These are phyloP conservation scores for Magnolia sinica DNA, from an alignment of 164 flowering plant species.

Conservation along the genomic window DNA sequence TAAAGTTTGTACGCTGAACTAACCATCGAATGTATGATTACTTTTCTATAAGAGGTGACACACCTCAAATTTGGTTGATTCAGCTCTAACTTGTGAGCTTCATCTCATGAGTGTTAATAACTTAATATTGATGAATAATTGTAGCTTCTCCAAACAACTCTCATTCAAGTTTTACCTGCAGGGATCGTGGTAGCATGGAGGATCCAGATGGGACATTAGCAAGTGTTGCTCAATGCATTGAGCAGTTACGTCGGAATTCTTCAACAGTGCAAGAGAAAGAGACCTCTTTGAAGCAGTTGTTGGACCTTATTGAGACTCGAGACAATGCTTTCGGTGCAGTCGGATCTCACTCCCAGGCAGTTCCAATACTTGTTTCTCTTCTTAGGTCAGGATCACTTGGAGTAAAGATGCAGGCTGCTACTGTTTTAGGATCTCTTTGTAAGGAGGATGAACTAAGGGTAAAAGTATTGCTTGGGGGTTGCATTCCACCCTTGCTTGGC, in stretches of 20 bases:
- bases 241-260: slow-evolving; percentile 78
- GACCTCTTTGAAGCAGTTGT: slow-evolving; percentile 63
- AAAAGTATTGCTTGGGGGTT: slow-evolving; percentile 95
- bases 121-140: neutral
- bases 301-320: slow-evolving; percentile 77
- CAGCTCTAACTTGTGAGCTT: neutral
- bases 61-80: neutral
- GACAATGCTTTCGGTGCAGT: slow-evolving; percentile 95
- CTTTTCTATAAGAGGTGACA: neutral
- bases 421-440: slow-evolving; percentile 85
- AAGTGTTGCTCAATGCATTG: slow-evolving; percentile 98
- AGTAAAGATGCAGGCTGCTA: slow-evolving; percentile 88
- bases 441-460: slow-evolving; percentile 91
- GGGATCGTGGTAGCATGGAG: slow-evolving; percentile 86
- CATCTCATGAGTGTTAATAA: neutral
- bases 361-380: slow-evolving; percentile 93
- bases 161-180: slow-evolving; percentile 25
- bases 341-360: slow-evolving; percentile 97
- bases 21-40: too few relatives aligned
- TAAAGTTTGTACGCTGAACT: too few relatives aligned
- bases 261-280: slow-evolving; percentile 86
- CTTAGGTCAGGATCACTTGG: slow-evolving; percentile 83
- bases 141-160: neutral
- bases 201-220: slow-evolving; percentile 97
- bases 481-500: slow-evolving; percentile 96